Base-by-base conservation (phyloP, 768 basidiomycete species). In the Russula sp. region DNA sequence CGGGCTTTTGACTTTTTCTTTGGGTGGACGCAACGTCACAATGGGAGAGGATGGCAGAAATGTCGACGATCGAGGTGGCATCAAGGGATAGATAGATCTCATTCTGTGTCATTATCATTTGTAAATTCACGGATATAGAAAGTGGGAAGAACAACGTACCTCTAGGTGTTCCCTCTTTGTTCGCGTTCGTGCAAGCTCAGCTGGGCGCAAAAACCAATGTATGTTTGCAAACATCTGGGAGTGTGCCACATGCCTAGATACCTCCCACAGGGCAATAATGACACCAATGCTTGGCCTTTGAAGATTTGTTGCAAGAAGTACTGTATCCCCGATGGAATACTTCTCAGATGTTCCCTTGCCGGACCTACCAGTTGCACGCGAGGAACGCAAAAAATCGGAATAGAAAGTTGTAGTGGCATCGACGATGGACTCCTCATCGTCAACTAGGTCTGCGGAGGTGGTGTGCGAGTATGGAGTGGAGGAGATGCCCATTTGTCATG, bases 191-290 rank as follows among this genome's bases (percentile, higher is more conserved):
- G 89, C 81, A 63, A 91, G 75, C 71, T 92, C 84, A 0, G 76
- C 74, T 1, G 88, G 89, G 36, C 84, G 76, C 65, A 89, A 75
- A 69, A 92, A 92, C 90, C 89, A 92, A 68, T 90, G 90, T 26
- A 92, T 74, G 30, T 82, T 79, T 26, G 88, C 73, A 61, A 82
- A 79, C 78, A 86, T 84, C 55, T 76, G 79, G 14, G 57, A 49
- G 42, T 73, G 69, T 2, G 70, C 71, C 38, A 75, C 73, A n/a
- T 74, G 75, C 2, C 61, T 75, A 58, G 73, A 72, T 2, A 77
- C 75, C 60, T 88, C 82, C 87, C 88, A 91, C 78, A 92, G 83
- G 0, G 86, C 78, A 20, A 83, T 76, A 53, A 92, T 85, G 48
- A 90, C 84, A 5, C 83, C 90, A 57, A 90, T 76, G 66, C 88